Conservation (phyloP, 1,284 basidiomycete genomes). For the Trichosporon coremiiforme region DNA sequence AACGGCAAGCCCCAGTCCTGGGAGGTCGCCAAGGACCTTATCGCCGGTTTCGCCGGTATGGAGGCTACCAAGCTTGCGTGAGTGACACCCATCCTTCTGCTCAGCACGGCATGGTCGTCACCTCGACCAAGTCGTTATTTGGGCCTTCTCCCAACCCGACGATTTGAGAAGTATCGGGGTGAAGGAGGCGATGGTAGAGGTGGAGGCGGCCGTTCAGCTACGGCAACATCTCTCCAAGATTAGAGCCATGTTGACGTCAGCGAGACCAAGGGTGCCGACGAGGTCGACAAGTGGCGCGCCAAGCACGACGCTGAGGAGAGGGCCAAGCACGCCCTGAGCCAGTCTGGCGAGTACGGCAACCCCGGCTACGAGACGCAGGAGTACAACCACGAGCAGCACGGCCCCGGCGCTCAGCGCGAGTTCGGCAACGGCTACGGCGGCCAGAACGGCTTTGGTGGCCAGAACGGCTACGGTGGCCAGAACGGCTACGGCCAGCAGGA, state of each 20-base stretch:
- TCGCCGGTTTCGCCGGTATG: constrained; percentile 40
- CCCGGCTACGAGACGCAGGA: constrained; percentile 28
- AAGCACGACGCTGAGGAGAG: constrained; percentile 36
- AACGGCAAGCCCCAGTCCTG: constrained; percentile 37
- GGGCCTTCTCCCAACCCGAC: background rate
- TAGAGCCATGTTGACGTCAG: constrained; percentile 16
- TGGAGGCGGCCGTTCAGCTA: background rate
- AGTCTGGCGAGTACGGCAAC: constrained; percentile 29
- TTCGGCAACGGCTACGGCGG: constrained; percentile 20
- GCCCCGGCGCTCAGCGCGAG: constrained; percentile 20
- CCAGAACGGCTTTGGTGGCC: background rate
- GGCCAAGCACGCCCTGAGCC: constrained; percentile 34
- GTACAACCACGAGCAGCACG: constrained; percentile 26
- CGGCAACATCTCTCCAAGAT: background rate
- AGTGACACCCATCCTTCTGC: background rate
- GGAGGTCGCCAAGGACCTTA: constrained; percentile 41
- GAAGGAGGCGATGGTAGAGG: background rate
- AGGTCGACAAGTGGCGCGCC: constrained; percentile 33
- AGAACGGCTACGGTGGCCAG: background rate
- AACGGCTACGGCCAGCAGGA: background rate
- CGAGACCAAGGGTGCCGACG: constrained; percentile 40
- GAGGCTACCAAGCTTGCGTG: constrained; percentile 47
- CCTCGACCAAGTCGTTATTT: background rate
- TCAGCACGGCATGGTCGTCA: too few species aligned
- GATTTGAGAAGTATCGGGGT: too few species aligned